Base-by-base conservation (phyloP, 306 rosid species). In the Mucuna pruriens region DNA sequence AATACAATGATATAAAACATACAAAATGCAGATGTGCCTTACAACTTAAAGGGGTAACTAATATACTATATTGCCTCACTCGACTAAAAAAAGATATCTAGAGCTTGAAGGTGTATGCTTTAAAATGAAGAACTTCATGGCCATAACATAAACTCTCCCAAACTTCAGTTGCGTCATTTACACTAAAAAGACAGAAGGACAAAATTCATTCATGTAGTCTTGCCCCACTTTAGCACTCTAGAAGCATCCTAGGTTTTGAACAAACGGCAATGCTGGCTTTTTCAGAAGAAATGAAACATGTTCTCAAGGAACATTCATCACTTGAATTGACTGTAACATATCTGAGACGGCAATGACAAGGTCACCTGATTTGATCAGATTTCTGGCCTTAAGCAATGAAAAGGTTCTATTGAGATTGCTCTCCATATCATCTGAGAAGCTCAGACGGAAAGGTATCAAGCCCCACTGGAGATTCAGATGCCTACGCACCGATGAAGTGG, bases 381-480 rank as follows among this genome's bases (percentile, higher is more conserved):
- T 96, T 87, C 98, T 82, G 74, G 99, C 99, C 91, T 94, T 96
- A 33, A 96, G 97, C 87, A 96, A 86, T 11, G 96, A 73, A 83
- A 96, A 96, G 52, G 98, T 96, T 74, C 86, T 96, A 39, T 94
- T 92, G 63, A 96, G 97, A 87, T 96, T 91, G 92, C 89, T 94
- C 63, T 96, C 99, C 99, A 96, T 96, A 31, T 96, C 98, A 31
- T 96, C 98, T 0, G 97, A 85, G 90, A 96, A 96, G 90, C 97
- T 87, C 69, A 96, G 79, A 34, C 98, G 95, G 80, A 96, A 96
- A 15, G 99, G 99, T 78, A 96, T 94, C 84, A 96, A 89, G 69
- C 99, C 99, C 99, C 99, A 96, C 78, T 96, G 99, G 34, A 96
- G 88, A 89, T 96, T 96, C 72, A 96, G 91, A 44, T 91, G 99